phyloP scores from a whole-genome alignment of 371 early-diverging fungal species.

The Mortierella sp. region DNA sequence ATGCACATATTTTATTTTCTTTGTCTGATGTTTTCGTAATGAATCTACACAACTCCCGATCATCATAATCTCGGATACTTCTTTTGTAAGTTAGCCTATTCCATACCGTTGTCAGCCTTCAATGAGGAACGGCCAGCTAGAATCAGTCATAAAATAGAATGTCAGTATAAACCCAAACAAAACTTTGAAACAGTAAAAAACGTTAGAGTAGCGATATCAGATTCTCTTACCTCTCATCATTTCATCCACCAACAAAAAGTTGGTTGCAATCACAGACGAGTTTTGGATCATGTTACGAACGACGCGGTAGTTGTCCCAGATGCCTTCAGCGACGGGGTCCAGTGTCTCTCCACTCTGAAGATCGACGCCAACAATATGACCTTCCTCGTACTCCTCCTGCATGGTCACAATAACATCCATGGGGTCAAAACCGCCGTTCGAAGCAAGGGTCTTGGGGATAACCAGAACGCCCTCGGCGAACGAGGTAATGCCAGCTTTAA shows the following conservation, averaged over 20 bases:
- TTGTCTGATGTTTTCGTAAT: conserved; percentile 3
- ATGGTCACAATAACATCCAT: conserved; percentile 96
- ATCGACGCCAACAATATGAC: conserved; percentile 95
- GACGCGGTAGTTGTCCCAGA: conserved; percentile 99
- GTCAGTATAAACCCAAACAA: neutral
- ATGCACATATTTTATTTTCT: conserved; percentile 4
- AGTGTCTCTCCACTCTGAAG: conserved; percentile 95
- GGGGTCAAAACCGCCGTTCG: conserved; percentile 97
- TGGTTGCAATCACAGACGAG: conserved; percentile 95
- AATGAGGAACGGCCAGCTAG: conserved; percentile 52
- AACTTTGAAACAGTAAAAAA: neutral
- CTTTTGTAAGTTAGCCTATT: conserved; percentile 16
- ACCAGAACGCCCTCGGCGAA: conserved; percentile 97
- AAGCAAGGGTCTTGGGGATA: conserved; percentile 97
- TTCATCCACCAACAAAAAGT: conserved; percentile 99
- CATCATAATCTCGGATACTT: neutral
- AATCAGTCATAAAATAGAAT: neutral
- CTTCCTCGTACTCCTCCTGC: conserved; percentile 92
- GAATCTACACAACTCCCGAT: conserved; percentile 10
- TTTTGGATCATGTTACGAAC: conserved; percentile 93
- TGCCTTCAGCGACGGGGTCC: conserved; percentile 94
- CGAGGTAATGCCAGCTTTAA: conserved; percentile 97
- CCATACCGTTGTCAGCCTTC: conserved; percentile 52
- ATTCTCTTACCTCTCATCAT: conserved; percentile 89
- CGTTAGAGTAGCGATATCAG: neutral